Evolutionary conservation across 352 stramenopile species (phyloP), one percentile per base, ranked within the genome.

Genomic region (Thraustochytrium sp.): DNA sequence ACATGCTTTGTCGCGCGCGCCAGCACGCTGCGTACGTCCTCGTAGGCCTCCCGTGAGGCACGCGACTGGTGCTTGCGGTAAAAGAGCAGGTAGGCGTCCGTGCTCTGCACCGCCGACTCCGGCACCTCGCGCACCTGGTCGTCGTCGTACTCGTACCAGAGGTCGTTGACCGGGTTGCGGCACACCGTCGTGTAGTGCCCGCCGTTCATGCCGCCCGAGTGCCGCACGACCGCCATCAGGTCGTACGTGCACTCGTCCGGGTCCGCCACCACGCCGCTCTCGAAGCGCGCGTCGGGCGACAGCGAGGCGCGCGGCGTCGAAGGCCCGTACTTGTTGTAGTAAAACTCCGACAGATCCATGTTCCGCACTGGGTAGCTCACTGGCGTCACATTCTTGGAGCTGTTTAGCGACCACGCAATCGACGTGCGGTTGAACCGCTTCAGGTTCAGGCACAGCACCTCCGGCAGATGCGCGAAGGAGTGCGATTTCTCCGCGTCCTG

Each of bases 381-480:
- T 5, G 68, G 46, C n/a, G 68, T 80, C 31, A 36, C 13, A 26
- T 80, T 80, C 53, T 80, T 80, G 18, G 42, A 72, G 26, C 48
- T 65, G 53, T 80, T 80, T 9, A 80, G 46, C 46, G 68, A 72
- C 68, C 48, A 65, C 8, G 34, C 68, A 34, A 42, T 40, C 4
- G 31, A 21, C 9, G 31, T 80, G 16, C 62, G 62, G 38, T 84
- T 73, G 36, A 84, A 84, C 8, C 75, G 21, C n/a, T 84, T 84
- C 11, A 84, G 61, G 61, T 84, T 73, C 56, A 84, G 53, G 49
- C 54, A 84, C 5, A 84, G 49, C 34, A 84, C 59, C 49, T 84
- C 75, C n/a, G 75, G 75, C 16, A 84, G 55, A 29, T 84, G 36
- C 16, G 75, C 75, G 23, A 84, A 83, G 9, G 61, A 83, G 31